Conservation (phyloP, 495 filamentous ascomycete genomes). For the Corynascus novoguineensis region DNA sequence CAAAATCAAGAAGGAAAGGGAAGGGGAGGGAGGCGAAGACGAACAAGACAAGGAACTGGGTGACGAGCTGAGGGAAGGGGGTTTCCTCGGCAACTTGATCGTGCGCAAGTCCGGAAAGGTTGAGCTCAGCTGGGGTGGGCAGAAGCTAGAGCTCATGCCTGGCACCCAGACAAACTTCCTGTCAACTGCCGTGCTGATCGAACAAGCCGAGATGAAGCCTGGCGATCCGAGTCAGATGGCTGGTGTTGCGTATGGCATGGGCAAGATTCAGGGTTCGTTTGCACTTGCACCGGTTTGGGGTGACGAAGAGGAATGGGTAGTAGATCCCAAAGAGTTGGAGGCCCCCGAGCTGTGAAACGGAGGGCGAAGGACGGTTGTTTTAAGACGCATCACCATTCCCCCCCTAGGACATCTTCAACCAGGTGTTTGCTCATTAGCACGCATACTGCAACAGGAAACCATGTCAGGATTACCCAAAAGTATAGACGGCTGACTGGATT, state of each 20-base stretch:
- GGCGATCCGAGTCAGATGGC: slow-evolving; percentile 23
- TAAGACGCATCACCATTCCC: not conserved
- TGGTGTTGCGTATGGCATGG: slow-evolving; percentile 51
- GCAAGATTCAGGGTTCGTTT: slow-evolving; percentile 54
- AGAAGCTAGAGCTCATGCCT: slow-evolving; percentile 39
- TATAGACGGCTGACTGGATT: slow-evolving; percentile 4
- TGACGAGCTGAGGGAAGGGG: slow-evolving; percentile 31
- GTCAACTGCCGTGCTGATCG: slow-evolving; percentile 41
- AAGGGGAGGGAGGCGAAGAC: slow-evolving; percentile 18
- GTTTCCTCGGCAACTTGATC: slow-evolving; percentile 54
- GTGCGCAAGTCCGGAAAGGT: slow-evolving; percentile 56
- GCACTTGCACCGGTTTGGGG: slow-evolving; percentile 50
- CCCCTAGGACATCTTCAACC: not conserved
- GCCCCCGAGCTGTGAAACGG: slow-evolving; percentile 11
- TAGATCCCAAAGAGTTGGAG: slow-evolving; percentile 25
- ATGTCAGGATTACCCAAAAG: not conserved
- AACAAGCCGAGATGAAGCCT: slow-evolving; percentile 39
- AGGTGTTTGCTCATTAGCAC: not conserved
- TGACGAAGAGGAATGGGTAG: slow-evolving; percentile 43
- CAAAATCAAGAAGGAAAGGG: slow-evolving; percentile 24
- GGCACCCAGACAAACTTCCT: slow-evolving; percentile 42
- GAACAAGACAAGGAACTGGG: slow-evolving; percentile 18
- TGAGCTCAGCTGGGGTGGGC: slow-evolving; percentile 58
- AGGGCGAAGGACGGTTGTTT: not conserved
- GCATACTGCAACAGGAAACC: not conserved